phyloP scores from a whole-genome alignment of 2,329 filamentous ascomycete species.

The Penicillium corylophilum region DNA sequence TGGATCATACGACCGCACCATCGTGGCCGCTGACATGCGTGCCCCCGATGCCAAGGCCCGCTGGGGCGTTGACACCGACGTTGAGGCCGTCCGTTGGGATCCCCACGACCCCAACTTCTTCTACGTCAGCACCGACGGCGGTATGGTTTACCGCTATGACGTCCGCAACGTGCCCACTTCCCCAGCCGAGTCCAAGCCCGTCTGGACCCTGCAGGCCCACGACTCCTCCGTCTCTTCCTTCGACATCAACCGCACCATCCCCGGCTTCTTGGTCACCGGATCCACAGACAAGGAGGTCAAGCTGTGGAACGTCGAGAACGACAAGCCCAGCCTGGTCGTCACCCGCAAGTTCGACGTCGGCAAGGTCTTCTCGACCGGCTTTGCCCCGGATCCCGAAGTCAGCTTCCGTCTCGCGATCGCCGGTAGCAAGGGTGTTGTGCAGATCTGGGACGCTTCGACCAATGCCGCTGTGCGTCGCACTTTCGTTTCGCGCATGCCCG shows the following conservation, averaged over 20 bases:
- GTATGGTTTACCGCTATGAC: constrained; percentile 90
- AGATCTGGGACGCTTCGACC: constrained; percentile 96
- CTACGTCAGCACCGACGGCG: constrained; percentile 90
- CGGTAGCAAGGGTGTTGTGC: constrained; percentile 87
- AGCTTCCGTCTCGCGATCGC: constrained; percentile 90
- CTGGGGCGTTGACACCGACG: constrained; percentile 94
- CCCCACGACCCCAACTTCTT: constrained; percentile 91
- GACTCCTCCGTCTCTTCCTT: constrained; percentile 89
- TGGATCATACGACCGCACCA: constrained; percentile 91
- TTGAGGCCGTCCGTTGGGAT: constrained; percentile 91
- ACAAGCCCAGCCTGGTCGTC: constrained; percentile 85
- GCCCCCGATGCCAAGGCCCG: constrained; percentile 79
- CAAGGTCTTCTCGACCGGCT: constrained; percentile 87
- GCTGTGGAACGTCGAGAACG: constrained; percentile 84
- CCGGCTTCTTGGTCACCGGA: constrained; percentile 89
- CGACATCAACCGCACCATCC: constrained; percentile 84
- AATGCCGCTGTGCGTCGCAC: constrained; percentile 81
- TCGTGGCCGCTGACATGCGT: constrained; percentile 95
- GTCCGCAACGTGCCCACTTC: constrained; percentile 71
- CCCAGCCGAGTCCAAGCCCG: constrained; percentile 73
- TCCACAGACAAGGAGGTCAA: constrained; percentile 95
- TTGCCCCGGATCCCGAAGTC: constrained; percentile 86
- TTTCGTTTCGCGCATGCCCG: constrained; percentile 71
- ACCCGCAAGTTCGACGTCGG: constrained; percentile 90
- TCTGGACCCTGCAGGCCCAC: constrained; percentile 95